Percentiles rank a stretch among this genome's conserved stretches.
phyloP scores from a whole-genome alignment of 441 rosid genomes.

The Eutrema salsugineum region DNA sequence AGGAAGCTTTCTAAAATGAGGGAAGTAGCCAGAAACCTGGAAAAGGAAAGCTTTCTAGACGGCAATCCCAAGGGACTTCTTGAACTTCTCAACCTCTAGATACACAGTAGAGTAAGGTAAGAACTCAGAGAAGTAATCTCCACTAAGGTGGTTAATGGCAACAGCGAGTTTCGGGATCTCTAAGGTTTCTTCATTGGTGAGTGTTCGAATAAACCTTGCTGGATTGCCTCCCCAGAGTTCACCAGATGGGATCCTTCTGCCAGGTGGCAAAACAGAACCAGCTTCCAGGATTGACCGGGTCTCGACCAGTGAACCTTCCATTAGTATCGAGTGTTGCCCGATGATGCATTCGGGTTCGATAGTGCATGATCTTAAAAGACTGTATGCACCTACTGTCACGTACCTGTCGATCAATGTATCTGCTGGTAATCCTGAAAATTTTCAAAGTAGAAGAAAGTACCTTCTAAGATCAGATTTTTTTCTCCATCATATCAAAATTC shows the following conservation, averaged over 20 bases:
- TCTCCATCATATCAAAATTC: not conserved
- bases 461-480: not conserved
- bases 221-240: constrained; percentile 99
- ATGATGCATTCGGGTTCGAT: constrained; percentile 98
- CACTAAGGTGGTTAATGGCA: constrained; percentile 89
- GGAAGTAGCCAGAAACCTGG: constrained; percentile 25
- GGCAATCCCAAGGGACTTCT: constrained; percentile 68
- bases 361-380: constrained; percentile 87
- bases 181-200: constrained; percentile 86
- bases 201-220: constrained; percentile 77
- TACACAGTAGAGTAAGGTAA: constrained; percentile 89
- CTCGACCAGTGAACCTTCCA: constrained; percentile 98
- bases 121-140: constrained; percentile 71
- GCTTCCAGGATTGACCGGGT: constrained; percentile 96
- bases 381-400: constrained; percentile 86
- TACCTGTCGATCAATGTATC: constrained; percentile 83
- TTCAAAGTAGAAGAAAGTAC: not conserved
- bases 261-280: constrained; percentile 95
- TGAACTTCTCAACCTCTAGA: constrained; percentile 94
- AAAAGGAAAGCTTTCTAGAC: constrained; percentile 41
- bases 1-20: constrained; percentile 18
- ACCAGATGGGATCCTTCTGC: constrained; percentile 93
- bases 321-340: constrained; percentile 93
- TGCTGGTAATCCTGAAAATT: constrained; percentile 80
- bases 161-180: constrained; percentile 97